Percentiles rank a stretch among this genome's conserved stretches.
Evolutionary conservation across 2,329 filamentous ascomycete genomes (phyloP).

Genomic region (Stagonosporopsis vannaccii): DNA sequence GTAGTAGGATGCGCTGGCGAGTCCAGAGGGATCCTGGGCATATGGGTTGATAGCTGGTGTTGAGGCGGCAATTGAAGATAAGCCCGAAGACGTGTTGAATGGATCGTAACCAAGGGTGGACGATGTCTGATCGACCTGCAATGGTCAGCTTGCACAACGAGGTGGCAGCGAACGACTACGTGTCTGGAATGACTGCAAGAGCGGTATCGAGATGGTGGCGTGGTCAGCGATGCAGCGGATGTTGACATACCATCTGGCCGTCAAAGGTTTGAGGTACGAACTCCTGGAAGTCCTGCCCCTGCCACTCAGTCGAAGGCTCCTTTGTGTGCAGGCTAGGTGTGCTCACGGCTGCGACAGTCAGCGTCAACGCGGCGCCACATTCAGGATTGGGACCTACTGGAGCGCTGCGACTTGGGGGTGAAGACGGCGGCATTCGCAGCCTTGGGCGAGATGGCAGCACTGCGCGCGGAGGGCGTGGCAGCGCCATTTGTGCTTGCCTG

Average conservation of each 20-base stretch:
- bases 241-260: slow-evolving; percentile 56
- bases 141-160: background rate
- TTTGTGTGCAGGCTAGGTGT: slow-evolving; percentile 56
- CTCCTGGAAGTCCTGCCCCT: slow-evolving; percentile 57
- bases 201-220: background rate
- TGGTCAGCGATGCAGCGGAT: background rate
- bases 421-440: slow-evolving; percentile 89
- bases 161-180: background rate
- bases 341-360: slow-evolving; percentile 46
- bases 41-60: slow-evolving; percentile 68
- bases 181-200: background rate
- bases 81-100: slow-evolving; percentile 49
- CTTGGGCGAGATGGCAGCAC: slow-evolving; percentile 83
- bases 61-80: slow-evolving; percentile 45
- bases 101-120: slow-evolving; percentile 53
- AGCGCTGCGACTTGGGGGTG: slow-evolving; percentile 68
- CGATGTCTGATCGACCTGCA: slow-evolving; percentile 45
- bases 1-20: slow-evolving; percentile 73
- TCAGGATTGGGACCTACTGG: slow-evolving; percentile 43
- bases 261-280: slow-evolving; percentile 65
- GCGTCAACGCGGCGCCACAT: slow-evolving; percentile 13
- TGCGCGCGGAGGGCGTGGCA: slow-evolving; percentile 63
- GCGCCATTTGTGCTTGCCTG: slow-evolving; percentile 57
- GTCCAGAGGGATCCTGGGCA: slow-evolving; percentile 70
- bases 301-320: slow-evolving; percentile 57